A percentile compares a stretch with the other conserved stretches of the same genome.
Conservation (phyloP, 1,284 basidiomycete genomes). For the Grifola frondosa region DNA sequence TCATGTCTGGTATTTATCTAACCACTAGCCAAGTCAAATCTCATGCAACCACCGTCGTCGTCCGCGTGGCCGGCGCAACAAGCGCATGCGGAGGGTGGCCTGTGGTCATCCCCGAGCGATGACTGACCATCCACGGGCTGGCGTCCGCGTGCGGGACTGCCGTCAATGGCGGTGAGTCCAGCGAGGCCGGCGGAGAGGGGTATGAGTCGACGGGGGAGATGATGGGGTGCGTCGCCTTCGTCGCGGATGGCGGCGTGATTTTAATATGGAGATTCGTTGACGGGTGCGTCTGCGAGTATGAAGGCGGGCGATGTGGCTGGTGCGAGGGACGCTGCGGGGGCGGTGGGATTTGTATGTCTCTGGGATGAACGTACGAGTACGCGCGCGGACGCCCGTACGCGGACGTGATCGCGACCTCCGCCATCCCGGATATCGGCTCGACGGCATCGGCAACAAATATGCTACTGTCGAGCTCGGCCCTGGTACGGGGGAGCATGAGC, state of each 20-base stretch:
- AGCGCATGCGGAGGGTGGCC: constrained; percentile 18
- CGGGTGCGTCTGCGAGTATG: constrained; percentile 27
- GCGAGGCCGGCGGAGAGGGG: constrained; percentile 73
- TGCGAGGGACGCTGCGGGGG: constrained; percentile 13
- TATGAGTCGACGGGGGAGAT: constrained; percentile 55
- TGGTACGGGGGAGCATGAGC: constrained; percentile 70
- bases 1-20: neutral
- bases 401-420: constrained; percentile 19
- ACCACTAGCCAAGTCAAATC: too few species aligned
- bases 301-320: constrained; percentile 14
- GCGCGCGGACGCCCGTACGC: constrained; percentile 22
- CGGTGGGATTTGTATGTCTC: constrained; percentile 19
- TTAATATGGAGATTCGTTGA: constrained; percentile 36
- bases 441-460: constrained; percentile 8
- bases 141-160: constrained; percentile 12
- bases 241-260: constrained; percentile 27
- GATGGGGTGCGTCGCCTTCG: constrained; percentile 11
- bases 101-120: constrained; percentile 23
- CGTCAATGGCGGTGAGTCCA: constrained; percentile 60
- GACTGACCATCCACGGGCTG: constrained; percentile 16
- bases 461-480: constrained; percentile 32
- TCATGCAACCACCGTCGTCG: constrained; percentile 17
- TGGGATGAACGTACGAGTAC: constrained; percentile 2
- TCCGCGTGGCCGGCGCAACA: constrained; percentile 9
- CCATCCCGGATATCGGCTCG: constrained; percentile 12